Evolutionary conservation across 2,329 filamentous ascomycete species (phyloP).

Genomic region (Penicillium rolfsii): DNA sequence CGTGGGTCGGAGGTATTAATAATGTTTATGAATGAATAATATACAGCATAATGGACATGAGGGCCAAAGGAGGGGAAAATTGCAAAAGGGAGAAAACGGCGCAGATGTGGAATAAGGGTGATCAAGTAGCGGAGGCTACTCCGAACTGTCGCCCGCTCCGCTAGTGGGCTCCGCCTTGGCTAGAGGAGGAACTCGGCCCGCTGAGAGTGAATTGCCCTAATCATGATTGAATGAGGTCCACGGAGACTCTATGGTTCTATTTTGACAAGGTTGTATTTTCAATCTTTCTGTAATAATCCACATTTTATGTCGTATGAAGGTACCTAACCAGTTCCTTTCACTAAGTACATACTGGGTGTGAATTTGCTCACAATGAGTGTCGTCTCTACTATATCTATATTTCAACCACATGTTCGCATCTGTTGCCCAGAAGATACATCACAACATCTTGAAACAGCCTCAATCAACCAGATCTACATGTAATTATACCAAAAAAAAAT

Average conservation of each 20-base stretch:
- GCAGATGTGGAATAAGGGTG: conserved; percentile 7
- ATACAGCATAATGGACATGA: conserved; percentile 28
- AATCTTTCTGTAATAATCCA: neutral
- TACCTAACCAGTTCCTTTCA: too few relatives aligned
- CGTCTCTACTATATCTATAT: too few relatives aligned
- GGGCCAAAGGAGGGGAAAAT: neutral
- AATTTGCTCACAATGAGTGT: too few relatives aligned
- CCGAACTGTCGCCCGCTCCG: neutral
- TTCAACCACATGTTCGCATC: too few relatives aligned
- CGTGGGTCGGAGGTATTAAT: conserved; percentile 10
- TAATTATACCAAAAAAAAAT: neutral
- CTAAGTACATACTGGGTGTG: too few relatives aligned
- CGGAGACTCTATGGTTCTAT: neutral
- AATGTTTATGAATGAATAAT: conserved; percentile 16
- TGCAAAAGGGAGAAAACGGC: conserved; percentile 6
- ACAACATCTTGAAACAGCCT: neutral
- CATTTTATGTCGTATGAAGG: too few relatives aligned
- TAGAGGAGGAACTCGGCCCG: neutral
- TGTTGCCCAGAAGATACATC: too few relatives aligned
- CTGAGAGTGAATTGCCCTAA: neutral
- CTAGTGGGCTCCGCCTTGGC: neutral
- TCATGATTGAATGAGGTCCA: neutral
- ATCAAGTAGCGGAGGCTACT: conserved; percentile 9
- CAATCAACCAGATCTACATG: neutral
- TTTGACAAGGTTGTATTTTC: neutral